phyloP scores from a whole-genome alignment of 768 basidiomycete species.

The Boletus rex-veris region DNA sequence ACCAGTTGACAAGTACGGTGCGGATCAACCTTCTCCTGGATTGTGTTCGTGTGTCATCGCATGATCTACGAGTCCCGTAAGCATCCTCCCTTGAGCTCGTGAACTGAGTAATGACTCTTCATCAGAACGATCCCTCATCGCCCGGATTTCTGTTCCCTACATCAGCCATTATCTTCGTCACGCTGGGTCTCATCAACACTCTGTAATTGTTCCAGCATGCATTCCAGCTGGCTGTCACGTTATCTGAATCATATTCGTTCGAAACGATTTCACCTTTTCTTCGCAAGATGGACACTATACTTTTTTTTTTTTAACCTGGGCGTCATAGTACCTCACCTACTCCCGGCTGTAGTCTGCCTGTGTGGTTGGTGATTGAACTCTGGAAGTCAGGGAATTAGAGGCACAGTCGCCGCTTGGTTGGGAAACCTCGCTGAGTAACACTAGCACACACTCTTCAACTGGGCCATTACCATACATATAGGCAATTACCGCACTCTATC shows the following conservation, averaged over 20 bases:
- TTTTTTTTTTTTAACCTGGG: not conserved
- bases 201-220: slow-evolving; percentile 3
- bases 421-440: slow-evolving; percentile 3
- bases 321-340: not conserved
- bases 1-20: slow-evolving; percentile 7
- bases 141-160: not conserved
- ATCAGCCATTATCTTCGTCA: not conserved
- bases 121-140: not conserved
- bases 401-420: slow-evolving; percentile 4
- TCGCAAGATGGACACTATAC: slow-evolving; percentile 13
- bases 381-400: slow-evolving; percentile 4
- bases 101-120: not conserved
- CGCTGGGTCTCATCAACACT: not conserved
- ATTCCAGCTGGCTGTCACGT: slow-evolving; percentile 5
- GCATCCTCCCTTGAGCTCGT: not conserved
- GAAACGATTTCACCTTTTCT: slow-evolving; percentile 2
- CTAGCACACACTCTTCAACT: not conserved
- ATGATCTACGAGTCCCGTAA: slow-evolving; percentile 15
- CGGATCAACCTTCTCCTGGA: no score
- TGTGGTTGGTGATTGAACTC: slow-evolving; percentile 3
- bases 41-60: slow-evolving; percentile 10
- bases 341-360: slow-evolving; percentile 2
- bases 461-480: not conserved
- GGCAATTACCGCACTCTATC: slow-evolving; percentile 2
- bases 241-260: slow-evolving; percentile 20